Base-by-base conservation (phyloP, 2,329 filamentous ascomycete genomes). In the Penicillium polonicum region DNA sequence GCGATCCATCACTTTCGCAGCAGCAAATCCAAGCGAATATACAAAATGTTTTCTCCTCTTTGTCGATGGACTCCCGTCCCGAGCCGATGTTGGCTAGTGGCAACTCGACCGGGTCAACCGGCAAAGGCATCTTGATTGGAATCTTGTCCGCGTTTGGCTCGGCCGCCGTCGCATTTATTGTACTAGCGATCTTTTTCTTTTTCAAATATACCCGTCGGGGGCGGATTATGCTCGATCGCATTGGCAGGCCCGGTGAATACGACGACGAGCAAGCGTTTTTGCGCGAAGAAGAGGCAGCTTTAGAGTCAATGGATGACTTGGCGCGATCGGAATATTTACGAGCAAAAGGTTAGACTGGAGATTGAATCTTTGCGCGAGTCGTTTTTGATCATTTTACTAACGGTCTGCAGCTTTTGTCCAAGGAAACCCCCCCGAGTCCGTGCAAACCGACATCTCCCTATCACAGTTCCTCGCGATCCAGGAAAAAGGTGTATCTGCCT, bases 401-500 rank as follows among this genome's bases (percentile, higher is more conserved):
- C 19, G 8, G 9, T 2, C 6, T 36, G 19, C 66, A 99, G 94
- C 93, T 33, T 99, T 96, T 72, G 87, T 97, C 61, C 88, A 94
- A 74, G 91, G 88, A 55, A 97, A 97, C 72, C 94, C 93, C 3
- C 92, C 94, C 64, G 94, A 99, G 75, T 97, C 94, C 8, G 80
- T 93, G 58, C 92, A 94, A 70, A 97, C 94, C 65, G 94, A 99
- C 72, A 99, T 99, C 64, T 97, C 94, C 23, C 80, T 99, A 63
- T 97, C 94, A 36, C 94, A 99, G 74, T 97, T 96, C 74, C 84
- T 99, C 58, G 94, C 94, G 42, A 99, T 99, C 65, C 94, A 99
- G 79, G 94, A 99, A 79, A 99, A 99, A 76, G 94, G 94, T 50
- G 93, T 99, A n/a, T 96, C 94, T 5, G 94, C 94, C 7, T 99